Conservation (phyloP, 768 basidiomycete genomes). For the Leucocoprinus sp. region DNA sequence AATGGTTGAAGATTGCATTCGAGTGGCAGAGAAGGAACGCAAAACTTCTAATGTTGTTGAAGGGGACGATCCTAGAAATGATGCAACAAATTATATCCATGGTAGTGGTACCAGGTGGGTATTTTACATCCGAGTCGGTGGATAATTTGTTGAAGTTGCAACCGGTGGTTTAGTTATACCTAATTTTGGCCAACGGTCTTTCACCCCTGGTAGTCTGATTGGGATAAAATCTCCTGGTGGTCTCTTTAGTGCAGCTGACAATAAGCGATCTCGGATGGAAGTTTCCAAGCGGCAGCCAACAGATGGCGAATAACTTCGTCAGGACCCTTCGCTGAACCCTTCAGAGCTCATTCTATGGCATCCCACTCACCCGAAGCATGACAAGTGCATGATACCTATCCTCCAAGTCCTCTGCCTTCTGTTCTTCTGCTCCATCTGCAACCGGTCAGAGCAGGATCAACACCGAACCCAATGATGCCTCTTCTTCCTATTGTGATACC, state of each 20-base stretch:
- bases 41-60: constrained; percentile 29
- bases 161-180: constrained; percentile 47
- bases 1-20: constrained; percentile 66
- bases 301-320: constrained; percentile 53
- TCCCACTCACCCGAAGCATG: constrained; percentile 65
- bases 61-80: constrained; percentile 51
- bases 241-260: constrained; percentile 12
- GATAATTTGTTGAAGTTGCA: constrained; percentile 57
- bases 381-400: constrained; percentile 37
- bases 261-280: constrained; percentile 11
- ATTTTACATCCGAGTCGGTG: constrained; percentile 41
- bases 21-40: constrained; percentile 56
- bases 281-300: constrained; percentile 36
- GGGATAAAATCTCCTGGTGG: constrained; percentile 41
- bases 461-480: constrained; percentile 31
- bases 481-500: constrained; percentile 67
- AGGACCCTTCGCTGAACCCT: constrained; percentile 63
- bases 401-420: constrained; percentile 48
- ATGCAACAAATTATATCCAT: constrained; percentile 64
- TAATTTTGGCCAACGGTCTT: constrained; percentile 22
- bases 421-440: constrained; percentile 69
- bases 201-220: constrained; percentile 34
- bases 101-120: constrained; percentile 21
- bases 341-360: constrained; percentile 54
- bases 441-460: constrained; percentile 52